Percentiles rank a stretch among this genome's conserved stretches.
These are phyloP conservation scores for Starmera pachycereana DNA, from an alignment of 805 yeast genomes.

Conservation along the genomic window DNA sequence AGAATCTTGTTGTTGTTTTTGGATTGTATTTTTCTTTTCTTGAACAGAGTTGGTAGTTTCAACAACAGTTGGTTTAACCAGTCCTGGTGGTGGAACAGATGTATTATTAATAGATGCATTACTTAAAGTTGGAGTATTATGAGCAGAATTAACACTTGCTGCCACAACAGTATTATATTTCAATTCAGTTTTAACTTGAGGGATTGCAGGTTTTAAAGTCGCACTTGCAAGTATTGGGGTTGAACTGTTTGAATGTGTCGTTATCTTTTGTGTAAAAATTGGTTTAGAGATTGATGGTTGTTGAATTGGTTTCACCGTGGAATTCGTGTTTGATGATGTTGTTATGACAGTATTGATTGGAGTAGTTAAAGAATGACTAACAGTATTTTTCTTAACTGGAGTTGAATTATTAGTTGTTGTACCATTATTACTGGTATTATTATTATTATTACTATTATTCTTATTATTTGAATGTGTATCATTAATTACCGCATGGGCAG, in stretches of 20 bases:
- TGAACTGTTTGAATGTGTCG: slow-evolving; percentile 1
- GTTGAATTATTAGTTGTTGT: not conserved
- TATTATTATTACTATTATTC: not conserved
- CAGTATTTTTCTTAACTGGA: not conserved
- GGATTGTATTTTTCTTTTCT: slow-evolving; percentile 6
- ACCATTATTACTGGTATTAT: slow-evolving; percentile 7
- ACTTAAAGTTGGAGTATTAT: slow-evolving; percentile 12
- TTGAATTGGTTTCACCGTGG: slow-evolving; percentile 39
- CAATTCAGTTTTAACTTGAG: slow-evolving; percentile 43
- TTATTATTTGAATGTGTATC: slow-evolving; percentile 1
- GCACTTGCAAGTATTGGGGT: slow-evolving; percentile 9
- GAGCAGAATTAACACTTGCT: slow-evolving; percentile 9
- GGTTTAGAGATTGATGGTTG: slow-evolving; percentile 14
- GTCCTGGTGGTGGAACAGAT: slow-evolving; percentile 7
- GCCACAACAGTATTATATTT: slow-evolving; percentile 42
- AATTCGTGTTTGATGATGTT: slow-evolving; percentile 7
- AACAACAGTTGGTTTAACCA: slow-evolving; percentile 4
- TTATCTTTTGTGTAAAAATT: not conserved
- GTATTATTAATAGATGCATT: slow-evolving; percentile 10
- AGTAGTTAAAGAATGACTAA: slow-evolving; percentile 3
- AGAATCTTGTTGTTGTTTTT: not conserved
- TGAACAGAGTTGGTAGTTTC: not conserved
- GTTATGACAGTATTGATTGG: slow-evolving; percentile 13
- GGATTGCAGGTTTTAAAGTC: slow-evolving; percentile 40
- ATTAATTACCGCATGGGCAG: slow-evolving; percentile 14